Evolutionary conservation across 768 basidiomycete genomes (phyloP), one percentile per base, ranked within the genome.

Genomic region (Xerocomellus dryophilus): DNA sequence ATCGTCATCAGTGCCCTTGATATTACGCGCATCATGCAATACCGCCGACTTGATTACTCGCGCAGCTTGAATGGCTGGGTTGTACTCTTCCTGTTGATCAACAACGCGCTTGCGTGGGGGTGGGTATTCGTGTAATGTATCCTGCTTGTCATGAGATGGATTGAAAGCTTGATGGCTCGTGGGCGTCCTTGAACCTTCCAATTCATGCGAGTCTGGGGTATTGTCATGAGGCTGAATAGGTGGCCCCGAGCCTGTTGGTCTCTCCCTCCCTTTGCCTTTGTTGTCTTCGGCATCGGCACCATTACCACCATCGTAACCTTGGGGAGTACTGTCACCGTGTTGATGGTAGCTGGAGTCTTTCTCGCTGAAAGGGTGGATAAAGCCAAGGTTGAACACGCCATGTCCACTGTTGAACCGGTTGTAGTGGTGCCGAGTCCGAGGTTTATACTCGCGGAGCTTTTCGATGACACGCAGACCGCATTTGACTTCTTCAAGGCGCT

Each of bases 1-100:
- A 21, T 71, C 74, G 34, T 76, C 73, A 25, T 74, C 75, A 17
- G 74, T 74, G 11, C 85, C 83, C 47, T 70, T 74, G 53, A 90
- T 74, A 61, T 88, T 87, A 15, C 88, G 79, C 27, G 88, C 88
- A 68, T 90, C 88, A 61, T 90, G 88, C 39, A 90, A 68, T 7
- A 89, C 76, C 2, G 84, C 85, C n/a, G 78, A 78, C 70, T 83
- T 88, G 38, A 90, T 57, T 10, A 75, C 81, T 64, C 80, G 86
- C 2, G 84, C 88, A 10, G 86, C 86, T 34, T 78, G 74, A 18
- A 78, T 68, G 1, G 78, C 78, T 10, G 74, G 73, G 12, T 76
- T 77, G 31, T 63, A 61, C 7, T 68, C 73, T 35, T 73, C 71
- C 21, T 60, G 74, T 41, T 48, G 64, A 55, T 66, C 58, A 42